Evolutionary conservation across 345 rosid species (phyloP).

Genomic region (Rhodamnia argentea): DNA sequence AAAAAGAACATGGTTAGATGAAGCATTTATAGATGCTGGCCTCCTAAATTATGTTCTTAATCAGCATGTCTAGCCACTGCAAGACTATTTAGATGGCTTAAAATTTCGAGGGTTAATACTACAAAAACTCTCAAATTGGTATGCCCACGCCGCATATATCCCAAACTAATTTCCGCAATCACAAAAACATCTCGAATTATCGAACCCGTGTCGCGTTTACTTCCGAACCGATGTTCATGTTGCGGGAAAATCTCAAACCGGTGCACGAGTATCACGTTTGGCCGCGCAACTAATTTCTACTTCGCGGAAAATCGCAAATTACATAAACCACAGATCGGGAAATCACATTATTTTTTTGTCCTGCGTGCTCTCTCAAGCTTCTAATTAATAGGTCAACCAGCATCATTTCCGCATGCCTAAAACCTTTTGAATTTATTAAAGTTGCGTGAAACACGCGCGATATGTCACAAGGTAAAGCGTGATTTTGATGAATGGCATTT

Average conservation of each 20-base stretch:
- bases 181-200: accelerated
- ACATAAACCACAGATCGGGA: accelerated
- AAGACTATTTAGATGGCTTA: neutral
- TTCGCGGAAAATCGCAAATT: neutral
- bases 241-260: accelerated
- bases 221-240: neutral
- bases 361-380: neutral
- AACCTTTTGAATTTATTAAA: neutral
- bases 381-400: neutral
- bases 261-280: accelerated
- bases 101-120: neutral
- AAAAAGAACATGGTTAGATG: neutral
- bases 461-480: neutral
- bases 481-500: neutral
- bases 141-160: accelerated
- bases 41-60: neutral
- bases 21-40: neutral
- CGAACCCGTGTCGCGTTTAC: accelerated
- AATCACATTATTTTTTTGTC: accelerated
- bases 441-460: neutral
- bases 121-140: accelerated
- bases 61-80: neutral
- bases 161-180: accelerated
- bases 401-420: neutral
- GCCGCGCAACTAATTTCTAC: accelerated